These are phyloP conservation scores for Arabidopsis suecica DNA, from an alignment of 345 rosid genomes.

Conservation along the genomic window DNA sequence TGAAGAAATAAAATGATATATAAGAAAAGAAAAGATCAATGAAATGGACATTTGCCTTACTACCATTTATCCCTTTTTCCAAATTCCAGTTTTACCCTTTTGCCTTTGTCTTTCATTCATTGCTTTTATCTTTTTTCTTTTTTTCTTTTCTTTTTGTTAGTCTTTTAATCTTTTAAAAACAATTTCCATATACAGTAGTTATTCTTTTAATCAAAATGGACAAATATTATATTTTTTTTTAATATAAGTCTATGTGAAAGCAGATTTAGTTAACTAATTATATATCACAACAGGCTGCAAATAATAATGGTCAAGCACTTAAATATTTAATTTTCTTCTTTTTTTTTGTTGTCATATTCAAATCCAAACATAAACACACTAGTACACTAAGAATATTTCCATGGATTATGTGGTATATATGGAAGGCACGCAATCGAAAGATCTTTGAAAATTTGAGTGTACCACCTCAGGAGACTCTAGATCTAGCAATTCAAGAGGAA, in stretches of 20 bases:
- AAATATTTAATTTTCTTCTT: too few species aligned
- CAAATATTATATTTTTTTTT: not conserved
- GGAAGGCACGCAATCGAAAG: too few species aligned
- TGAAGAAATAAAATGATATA: not conserved
- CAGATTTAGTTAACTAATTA: not conserved
- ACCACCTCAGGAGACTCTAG: too few species aligned
- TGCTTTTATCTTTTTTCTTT: not conserved
- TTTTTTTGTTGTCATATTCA: too few species aligned
- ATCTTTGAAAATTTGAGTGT: too few species aligned
- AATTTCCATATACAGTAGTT: not conserved
- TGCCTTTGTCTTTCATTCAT: not conserved
- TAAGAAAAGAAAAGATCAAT: not conserved
- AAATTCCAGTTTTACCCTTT: constrained; percentile 7
- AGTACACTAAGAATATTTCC: too few species aligned
- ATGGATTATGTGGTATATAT: too few species aligned
- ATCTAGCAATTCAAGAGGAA: too few species aligned
- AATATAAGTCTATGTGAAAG: not conserved
- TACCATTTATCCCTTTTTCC: not conserved
- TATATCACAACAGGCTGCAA: too few species aligned
- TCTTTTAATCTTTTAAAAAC: not conserved
- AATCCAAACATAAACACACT: too few species aligned
- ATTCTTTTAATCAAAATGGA: not conserved
- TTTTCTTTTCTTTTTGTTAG: not conserved
- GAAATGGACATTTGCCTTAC: constrained; percentile 25
- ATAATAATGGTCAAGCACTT: too few species aligned